Conservation (phyloP, 2,329 filamentous ascomycete species). For the Pestalotiopsis sp. region DNA sequence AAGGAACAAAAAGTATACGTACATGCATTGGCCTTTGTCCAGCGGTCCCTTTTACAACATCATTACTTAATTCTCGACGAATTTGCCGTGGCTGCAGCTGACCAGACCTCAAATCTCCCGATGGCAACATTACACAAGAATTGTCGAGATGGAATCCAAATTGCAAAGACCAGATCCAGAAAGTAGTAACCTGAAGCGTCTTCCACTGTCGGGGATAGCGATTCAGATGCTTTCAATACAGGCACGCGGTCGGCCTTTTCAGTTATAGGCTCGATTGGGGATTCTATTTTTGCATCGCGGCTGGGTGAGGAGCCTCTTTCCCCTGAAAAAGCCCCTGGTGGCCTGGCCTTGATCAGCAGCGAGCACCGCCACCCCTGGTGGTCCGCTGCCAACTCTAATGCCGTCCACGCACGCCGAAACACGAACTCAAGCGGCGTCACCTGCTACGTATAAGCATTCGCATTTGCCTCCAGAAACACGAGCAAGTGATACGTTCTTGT, state of each 20-base stretch:
- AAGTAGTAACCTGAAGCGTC: neutral
- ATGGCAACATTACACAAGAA: neutral
- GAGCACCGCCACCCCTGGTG: neutral
- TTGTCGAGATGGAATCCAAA: neutral
- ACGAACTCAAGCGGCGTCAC: neutral
- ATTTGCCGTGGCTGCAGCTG: neutral
- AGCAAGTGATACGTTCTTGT: neutral
- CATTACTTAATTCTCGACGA: neutral
- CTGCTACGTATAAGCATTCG: neutral
- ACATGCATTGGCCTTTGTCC: neutral
- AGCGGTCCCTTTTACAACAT: neutral
- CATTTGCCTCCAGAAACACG: neutral
- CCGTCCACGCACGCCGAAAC: neutral
- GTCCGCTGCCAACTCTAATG: neutral
- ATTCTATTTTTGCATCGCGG: conserved; percentile 9
- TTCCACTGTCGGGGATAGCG: neutral
- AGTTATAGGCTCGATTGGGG: neutral
- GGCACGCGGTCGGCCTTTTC: neutral
- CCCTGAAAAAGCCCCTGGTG: neutral
- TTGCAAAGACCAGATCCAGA: neutral
- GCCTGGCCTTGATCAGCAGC: neutral
- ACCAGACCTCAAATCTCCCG: neutral
- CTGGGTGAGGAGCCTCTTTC: neutral
- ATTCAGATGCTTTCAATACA: neutral
- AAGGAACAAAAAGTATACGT: neutral